A percentile compares a stretch with the other conserved stretches of the same genome.
phyloP scores from a whole-genome alignment of 176 grass and related monocot species.

The Olyra latifolia region DNA sequence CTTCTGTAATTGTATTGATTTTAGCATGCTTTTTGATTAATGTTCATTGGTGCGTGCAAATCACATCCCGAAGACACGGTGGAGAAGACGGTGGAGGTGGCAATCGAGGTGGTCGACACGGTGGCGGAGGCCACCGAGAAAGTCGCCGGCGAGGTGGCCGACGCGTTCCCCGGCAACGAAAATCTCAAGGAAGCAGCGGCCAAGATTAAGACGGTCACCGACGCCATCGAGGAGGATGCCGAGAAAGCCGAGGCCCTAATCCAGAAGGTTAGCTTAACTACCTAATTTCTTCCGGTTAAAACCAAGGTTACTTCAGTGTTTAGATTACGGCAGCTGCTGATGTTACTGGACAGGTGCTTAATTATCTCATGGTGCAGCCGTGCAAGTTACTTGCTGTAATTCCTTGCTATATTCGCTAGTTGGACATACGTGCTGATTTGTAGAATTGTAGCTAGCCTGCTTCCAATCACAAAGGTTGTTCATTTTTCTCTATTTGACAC shows the following conservation, averaged over 20 bases:
- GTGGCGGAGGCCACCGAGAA: conserved; percentile 62
- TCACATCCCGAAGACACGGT: conserved; percentile 30
- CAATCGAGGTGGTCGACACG: conserved; percentile 48
- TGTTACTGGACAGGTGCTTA: neutral
- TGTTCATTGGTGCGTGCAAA: neutral
- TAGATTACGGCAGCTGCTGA: neutral
- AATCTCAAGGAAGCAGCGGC: conserved; percentile 39
- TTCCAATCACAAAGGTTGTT: too few relatives aligned
- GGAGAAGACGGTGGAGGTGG: conserved; percentile 57
- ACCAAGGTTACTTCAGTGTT: neutral
- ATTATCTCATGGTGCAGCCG: conserved; percentile 4
- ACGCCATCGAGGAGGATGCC: conserved; percentile 52
- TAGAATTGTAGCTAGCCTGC: neutral
- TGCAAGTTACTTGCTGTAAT: conserved; percentile 13
- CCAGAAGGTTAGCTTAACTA: conserved; percentile 41
- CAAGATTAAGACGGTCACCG: conserved; percentile 50
- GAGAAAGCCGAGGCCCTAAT: conserved; percentile 53
- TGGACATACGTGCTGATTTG: conserved; percentile 27
- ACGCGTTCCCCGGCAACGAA: conserved; percentile 45
- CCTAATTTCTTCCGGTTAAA: conserved; percentile 9
- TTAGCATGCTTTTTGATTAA: neutral
- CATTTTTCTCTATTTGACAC: too few relatives aligned
- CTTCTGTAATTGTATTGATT: neutral
- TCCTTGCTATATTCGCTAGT: conserved; percentile 1
- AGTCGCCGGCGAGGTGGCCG: conserved; percentile 50